Percentiles rank a stretch among this genome's conserved stretches.
Evolutionary conservation across 768 basidiomycete species (phyloP).

Genomic region (Mycena sanguinolenta): DNA sequence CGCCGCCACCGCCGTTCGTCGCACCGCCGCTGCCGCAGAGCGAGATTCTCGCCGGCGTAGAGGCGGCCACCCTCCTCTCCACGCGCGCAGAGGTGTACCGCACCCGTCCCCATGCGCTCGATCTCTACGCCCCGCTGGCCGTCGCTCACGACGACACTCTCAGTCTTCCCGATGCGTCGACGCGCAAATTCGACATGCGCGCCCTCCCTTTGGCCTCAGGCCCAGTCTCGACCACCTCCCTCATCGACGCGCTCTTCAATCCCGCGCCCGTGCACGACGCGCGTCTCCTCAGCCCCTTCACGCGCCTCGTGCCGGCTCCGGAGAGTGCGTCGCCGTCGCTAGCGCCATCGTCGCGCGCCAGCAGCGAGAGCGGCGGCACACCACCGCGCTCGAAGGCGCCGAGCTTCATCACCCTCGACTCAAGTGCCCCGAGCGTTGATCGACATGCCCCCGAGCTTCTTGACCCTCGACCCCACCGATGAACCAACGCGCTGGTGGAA

Average conservation of each 20-base stretch:
- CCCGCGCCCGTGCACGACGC: constrained; percentile 65
- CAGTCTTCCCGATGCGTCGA: no score
- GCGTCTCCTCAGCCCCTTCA: constrained; percentile 59
- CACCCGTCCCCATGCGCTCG: constrained; percentile 61
- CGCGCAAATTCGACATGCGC: constrained; percentile 56
- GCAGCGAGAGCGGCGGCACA: background rate
- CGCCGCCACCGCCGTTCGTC: constrained; percentile 51
- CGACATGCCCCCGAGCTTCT: no score
- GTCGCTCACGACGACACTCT: no score
- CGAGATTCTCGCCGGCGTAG: constrained; percentile 74
- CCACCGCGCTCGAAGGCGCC: no score
- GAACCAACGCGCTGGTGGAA: no score
- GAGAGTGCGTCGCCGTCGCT: background rate
- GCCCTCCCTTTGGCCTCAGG: no score
- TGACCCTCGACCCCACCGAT: no score
- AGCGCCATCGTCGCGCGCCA: background rate
- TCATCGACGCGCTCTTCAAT: constrained; percentile 88
- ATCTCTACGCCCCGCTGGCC: constrained; percentile 59
- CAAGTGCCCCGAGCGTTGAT: no score
- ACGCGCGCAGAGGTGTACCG: constrained; percentile 59
- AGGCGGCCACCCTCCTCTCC: no score
- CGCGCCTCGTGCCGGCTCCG: constrained; percentile 45
- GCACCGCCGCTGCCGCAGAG: constrained; percentile 79
- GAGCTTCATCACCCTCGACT: background rate
- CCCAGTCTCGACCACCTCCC: constrained; percentile 70